Evolutionary conservation across 2,329 filamentous ascomycete species (phyloP), one percentile per base, ranked within the genome.

Genomic region (Pleurostoma richardsiae): DNA sequence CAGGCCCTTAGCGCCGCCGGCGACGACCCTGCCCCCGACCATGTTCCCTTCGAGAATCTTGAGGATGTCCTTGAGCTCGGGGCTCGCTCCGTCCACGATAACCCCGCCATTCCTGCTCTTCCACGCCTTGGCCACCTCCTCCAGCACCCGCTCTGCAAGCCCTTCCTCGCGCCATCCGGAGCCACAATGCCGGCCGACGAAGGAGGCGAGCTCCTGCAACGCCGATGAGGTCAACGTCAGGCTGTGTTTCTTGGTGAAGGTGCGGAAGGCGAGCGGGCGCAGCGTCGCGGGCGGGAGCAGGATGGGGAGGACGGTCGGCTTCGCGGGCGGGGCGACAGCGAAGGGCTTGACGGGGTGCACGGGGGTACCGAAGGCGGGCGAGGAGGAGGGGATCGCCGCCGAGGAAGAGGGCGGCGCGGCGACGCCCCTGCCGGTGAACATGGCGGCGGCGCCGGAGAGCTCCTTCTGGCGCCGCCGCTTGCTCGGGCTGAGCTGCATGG

Each of bases 121-220:
- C 95, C 94, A 99, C 55, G 81, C 80, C 64, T 88, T 86, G 1
- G 94, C 91, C 6, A 91, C 82, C 66, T 97, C 94, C 59, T 99
- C 94, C 33, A 99, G 71, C 10, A 96, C 89, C 54, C 85, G 86
- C 66, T 99, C 95, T 3, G 91, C 94, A 30, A 96, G 73, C 0
- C 95, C 92, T 63, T 95, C 90, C 70, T 97, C 91, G 58, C 92
- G 82, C 94, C 94, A 99, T 83, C 85, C 90, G 48, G 91, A 91
- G 31, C 94, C 94, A 64, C 94, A 99, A 66, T 96, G 87, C 56
- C 88, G 85, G 8, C 94, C 95, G 45, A 99, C 86, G 64, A 99
- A 99, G 1, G 81, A 78, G 26, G 94, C 91, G 30, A 99, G 76
- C 41, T 88, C 82, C 64, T 92, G 85, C 4, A 99, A 73, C 0